Evolutionary conservation across 1,284 basidiomycete genomes (phyloP).

Genomic region (Wallemia mellicola): DNA sequence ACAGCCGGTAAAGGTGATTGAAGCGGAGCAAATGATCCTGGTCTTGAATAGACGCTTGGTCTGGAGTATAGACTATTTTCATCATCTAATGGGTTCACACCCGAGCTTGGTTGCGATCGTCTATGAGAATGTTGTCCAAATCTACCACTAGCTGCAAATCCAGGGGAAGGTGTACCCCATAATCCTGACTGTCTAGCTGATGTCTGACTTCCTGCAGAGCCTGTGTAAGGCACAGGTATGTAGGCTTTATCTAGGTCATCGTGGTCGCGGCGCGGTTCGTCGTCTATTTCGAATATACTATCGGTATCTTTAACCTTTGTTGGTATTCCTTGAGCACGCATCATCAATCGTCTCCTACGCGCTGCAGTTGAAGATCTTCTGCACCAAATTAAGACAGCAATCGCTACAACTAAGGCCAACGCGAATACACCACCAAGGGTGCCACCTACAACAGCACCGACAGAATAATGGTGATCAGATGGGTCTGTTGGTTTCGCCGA

Average conservation of each 20-base stretch:
- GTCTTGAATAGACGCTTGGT: too few relatives aligned
- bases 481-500: background rate
- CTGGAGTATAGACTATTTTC: too few relatives aligned
- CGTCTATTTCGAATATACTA: background rate
- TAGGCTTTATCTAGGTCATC: background rate
- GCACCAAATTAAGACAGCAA: background rate
- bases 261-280: background rate
- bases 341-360: background rate
- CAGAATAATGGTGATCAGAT: background rate
- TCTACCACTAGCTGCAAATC: background rate
- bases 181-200: background rate
- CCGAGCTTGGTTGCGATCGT: background rate
- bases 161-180: too few relatives aligned
- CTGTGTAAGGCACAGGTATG: background rate
- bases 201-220: background rate
- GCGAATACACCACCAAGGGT: background rate
- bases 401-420: background rate
- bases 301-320: background rate
- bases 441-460: background rate
- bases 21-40: too few relatives aligned
- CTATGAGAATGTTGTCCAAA: background rate
- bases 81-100: background rate
- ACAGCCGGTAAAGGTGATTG: background rate
- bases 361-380: background rate
- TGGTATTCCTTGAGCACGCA: background rate